Evolutionary conservation across 1,284 basidiomycete species (phyloP), one percentile per base, ranked within the genome.

Genomic region (Kalmanozyma brasiliensis): DNA sequence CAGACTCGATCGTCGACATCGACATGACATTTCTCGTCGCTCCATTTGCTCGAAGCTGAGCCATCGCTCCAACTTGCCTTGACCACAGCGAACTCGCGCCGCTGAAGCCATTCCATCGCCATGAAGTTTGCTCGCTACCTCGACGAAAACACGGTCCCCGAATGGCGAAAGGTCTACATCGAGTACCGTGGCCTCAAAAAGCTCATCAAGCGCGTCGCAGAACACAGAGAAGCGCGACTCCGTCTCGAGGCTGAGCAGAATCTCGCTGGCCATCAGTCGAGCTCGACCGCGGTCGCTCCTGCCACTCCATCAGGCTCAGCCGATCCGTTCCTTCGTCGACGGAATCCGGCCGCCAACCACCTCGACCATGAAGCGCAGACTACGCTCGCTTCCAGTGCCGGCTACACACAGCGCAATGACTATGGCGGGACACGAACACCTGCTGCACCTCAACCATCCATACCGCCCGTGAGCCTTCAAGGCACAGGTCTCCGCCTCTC

Each of bases 131-230:
- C 70, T 4, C 72, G 74, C 29, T 80, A 77, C 30, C 73, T 79
- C 24, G 76, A 78, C 45, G 77, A 78, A 41, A 77, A 78, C 46
- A 70, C 64, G 1, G 79, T 77, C 8, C 75, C 72, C 0, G 82
- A 83, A 47, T 83, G 82, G 82, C 57, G 63, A 34, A 66, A 70
- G 36, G 81, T 78, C 13, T 83, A 83, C 44, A 73, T 83, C 52
- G 74, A 82, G 53, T 83, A 83, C 46, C 63, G 71, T 22, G 78
- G 78, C 14, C 71, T 83, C 34, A 83, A 83, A 58, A 82, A 82
- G 61, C 75, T 83, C 46, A 82, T 83, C 72, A 82, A 82, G 58
- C 70, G 71, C 2, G 80, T 81, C 20, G 63, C 72, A 24, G 69
- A 63, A 8, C 78, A 77, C 40, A 53, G 59, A 7, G 46, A 66